Conservation (phyloP, 1,284 basidiomycete species). For the Moesziomyces parantarcticus region DNA sequence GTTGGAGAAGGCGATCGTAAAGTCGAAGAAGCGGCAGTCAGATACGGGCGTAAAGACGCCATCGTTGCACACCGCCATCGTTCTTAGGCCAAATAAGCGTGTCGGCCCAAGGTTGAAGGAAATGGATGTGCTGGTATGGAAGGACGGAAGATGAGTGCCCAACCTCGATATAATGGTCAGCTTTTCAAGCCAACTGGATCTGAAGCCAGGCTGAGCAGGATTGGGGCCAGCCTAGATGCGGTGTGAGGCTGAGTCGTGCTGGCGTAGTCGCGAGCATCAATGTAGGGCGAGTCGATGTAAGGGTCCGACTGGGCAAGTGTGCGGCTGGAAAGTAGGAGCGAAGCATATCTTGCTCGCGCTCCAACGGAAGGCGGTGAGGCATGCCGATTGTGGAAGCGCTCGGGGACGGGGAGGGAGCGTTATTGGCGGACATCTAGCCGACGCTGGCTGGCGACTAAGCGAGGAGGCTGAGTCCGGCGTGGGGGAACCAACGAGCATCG, state of each 20-base stretch:
- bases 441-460: not conserved
- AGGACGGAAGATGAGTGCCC: not conserved
- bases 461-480: not conserved
- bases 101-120: not conserved
- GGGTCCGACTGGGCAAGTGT: not conserved
- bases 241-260: constrained; percentile 10
- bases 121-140: not conserved
- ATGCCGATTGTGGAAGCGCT: not conserved
- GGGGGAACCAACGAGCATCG: not conserved
- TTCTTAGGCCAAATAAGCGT: not conserved
- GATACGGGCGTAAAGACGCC: constrained; percentile 49
- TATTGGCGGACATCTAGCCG: not conserved
- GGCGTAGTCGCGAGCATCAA: not conserved
- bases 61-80: constrained; percentile 39
- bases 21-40: constrained; percentile 55
- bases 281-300: too few relatives aligned
- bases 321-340: not conserved
- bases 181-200: too few relatives aligned
- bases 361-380: not conserved
- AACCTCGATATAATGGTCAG: too few relatives aligned
- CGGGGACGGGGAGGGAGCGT: too few relatives aligned
- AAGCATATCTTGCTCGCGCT: not conserved
- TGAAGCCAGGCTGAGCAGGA: too few relatives aligned
- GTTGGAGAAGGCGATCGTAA: constrained; percentile 55
- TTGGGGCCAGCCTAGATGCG: not conserved